Percentiles rank a stretch among this genome's conserved stretches.
These are phyloP conservation scores for Rhodotorula graminis DNA, from an alignment of 768 basidiomycete genomes.

Conservation along the genomic window DNA sequence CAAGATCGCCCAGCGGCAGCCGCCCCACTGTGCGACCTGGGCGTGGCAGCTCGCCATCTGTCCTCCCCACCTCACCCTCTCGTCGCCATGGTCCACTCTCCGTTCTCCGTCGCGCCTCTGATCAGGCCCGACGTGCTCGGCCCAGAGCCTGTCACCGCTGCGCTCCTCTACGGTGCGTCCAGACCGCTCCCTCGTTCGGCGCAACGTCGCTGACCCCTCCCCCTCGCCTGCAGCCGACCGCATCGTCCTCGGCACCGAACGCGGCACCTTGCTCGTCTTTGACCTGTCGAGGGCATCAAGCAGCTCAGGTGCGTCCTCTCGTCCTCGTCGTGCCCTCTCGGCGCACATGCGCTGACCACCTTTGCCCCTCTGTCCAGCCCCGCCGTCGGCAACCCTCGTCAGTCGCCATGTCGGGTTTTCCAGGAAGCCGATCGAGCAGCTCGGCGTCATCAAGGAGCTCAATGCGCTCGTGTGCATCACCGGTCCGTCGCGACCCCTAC, in stretches of 20 bases:
- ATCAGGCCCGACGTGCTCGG: conserved; percentile 20
- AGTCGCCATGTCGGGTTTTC: conserved; percentile 13
- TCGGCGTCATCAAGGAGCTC: conserved; percentile 78
- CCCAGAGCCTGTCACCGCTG: conserved; percentile 13
- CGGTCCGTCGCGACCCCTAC: conserved; percentile 57
- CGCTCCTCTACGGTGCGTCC: conserved; percentile 22
- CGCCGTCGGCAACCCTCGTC: conserved; percentile 27
- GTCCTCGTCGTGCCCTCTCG: neutral
- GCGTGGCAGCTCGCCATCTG: neutral
- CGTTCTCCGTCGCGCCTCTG: conserved; percentile 25
- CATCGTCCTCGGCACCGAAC: conserved; percentile 33
- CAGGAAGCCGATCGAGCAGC: conserved; percentile 70
- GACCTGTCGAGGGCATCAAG: conserved; percentile 19
- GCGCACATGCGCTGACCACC: neutral
- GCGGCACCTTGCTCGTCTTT: conserved; percentile 30
- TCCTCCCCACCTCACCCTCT: neutral
- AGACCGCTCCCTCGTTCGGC: accelerated
- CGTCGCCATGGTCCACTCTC: conserved; percentile 9
- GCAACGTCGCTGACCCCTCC: neutral
- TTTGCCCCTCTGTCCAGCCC: neutral
- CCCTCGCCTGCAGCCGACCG: conserved; percentile 26
- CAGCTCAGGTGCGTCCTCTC: neutral
- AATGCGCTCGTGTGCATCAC: conserved; percentile 78
- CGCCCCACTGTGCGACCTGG: too few species aligned
- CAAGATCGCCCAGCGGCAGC: too few species aligned